Evolutionary conservation across 495 filamentous ascomycete species (phyloP).

Genomic region (Aspergillus wentii): DNA sequence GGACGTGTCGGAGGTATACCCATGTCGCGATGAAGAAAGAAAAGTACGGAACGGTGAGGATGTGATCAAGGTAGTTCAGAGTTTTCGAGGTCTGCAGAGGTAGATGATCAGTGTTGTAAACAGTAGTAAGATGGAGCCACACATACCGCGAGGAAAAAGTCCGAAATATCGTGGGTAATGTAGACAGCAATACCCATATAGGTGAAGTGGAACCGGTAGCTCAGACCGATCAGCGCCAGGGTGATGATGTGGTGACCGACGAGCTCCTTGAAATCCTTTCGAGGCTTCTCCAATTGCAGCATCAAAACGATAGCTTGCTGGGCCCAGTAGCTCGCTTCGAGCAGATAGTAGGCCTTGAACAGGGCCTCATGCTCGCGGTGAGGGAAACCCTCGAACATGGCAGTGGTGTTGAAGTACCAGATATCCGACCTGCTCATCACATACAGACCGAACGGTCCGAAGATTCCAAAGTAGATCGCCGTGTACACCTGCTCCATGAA

Average conservation of each 20-base stretch:
- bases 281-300: conserved; percentile 86
- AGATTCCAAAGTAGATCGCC: conserved; percentile 84
- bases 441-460: conserved; percentile 83
- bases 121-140: not conserved
- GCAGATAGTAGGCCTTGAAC: conserved; percentile 98
- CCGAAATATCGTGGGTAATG: conserved; percentile 91
- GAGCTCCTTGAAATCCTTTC: conserved; percentile 95
- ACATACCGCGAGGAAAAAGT: conserved; percentile 95
- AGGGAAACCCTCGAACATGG: conserved; percentile 89
- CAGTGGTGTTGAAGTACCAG: conserved; percentile 96
- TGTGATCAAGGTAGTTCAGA: conserved; percentile 84
- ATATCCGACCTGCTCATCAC: conserved; percentile 87
- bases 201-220: conserved; percentile 97
- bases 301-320: conserved; percentile 91
- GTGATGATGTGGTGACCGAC: conserved; percentile 94
- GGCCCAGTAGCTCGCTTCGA: conserved; percentile 93
- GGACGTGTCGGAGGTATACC: conserved; percentile 88
- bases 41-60: conserved; percentile 77
- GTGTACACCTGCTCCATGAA: conserved; percentile 99
- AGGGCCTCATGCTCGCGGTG: conserved; percentile 75
- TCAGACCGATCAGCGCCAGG: conserved; percentile 77
- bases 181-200: conserved; percentile 97
- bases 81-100: conserved; percentile 77
- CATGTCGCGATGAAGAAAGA: conserved; percentile 75
- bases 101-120: conserved; percentile 3